Evolutionary conservation across 805 yeast genomes (phyloP), one percentile per base, ranked within the genome.

Genomic region (Ogataea sp.): DNA sequence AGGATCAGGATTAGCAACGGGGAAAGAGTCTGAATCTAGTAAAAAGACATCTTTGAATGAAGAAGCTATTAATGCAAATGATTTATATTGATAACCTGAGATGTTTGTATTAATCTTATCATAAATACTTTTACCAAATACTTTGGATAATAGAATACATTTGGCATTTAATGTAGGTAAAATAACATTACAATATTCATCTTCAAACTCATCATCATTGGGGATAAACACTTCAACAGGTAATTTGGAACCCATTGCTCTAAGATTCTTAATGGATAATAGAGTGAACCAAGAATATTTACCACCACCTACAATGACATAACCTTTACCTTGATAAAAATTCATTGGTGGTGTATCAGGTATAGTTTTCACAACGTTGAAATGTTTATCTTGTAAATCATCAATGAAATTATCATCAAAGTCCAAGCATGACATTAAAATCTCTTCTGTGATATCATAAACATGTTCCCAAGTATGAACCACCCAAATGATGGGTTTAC

Each of bases 311-410:
- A 68, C 53, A 51, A 66, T 60, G 2, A 67, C 71, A 36, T 59
- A 59, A n/a, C 64, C 64, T 16, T 28, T 27, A 10, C 62, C 64
- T 7, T 40, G 31, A 38, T 49, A 59, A 33, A 52, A 52, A 6
- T 43, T 20, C 3, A 43, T 37, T 3, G 54, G 50, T 1, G 58
- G 43, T 39, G 58, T 61, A 4, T 64, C 65, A 0, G 83, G 85
- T 51, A 80, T 55, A 20, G 61, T 57, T 2, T 51, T 49, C n/a
- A 73, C 64, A 8, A 75, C 69, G 33, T 53, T 53, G 8, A 48
- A 41, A 56, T 81, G 87, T 18, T 78, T 68, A n/a, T 49, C 43
- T 14, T 51, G 64, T 62, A 81, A 59, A 38, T 67, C 66, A 2
- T 48, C 46, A 16, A 76, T 50, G 46, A 78, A 80, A 1, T 58